Percentiles rank a stretch among this genome's conserved stretches.
phyloP scores from a whole-genome alignment of 495 filamentous ascomycete genomes.

The Hyaloscypha bicolor region DNA sequence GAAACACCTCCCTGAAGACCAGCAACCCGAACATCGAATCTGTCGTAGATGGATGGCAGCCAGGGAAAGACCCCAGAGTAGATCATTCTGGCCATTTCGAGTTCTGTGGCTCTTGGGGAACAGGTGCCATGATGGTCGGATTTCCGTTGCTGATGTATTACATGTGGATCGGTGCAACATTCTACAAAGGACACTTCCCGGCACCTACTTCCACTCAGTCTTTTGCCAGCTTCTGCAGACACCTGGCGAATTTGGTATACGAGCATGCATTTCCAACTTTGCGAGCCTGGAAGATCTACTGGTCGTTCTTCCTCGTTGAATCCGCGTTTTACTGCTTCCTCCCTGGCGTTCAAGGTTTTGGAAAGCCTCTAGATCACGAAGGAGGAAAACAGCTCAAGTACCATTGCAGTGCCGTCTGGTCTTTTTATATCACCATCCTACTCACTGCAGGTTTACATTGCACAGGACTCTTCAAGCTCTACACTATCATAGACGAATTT shows the following conservation, averaged over 20 bases:
- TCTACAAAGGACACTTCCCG: conserved; percentile 84
- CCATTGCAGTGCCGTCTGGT: conserved; percentile 87
- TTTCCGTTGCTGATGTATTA: conserved; percentile 97
- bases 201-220: conserved; percentile 63
- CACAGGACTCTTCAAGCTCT: conserved; percentile 82
- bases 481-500: conserved; percentile 94
- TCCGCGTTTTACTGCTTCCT: conserved; percentile 77
- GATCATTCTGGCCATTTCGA: conserved; percentile 83
- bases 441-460: conserved; percentile 70
- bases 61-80: conserved; percentile 72
- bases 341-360: conserved; percentile 80
- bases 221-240: conserved; percentile 63
- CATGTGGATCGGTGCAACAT: conserved; percentile 95
- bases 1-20: neutral
- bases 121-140: conserved; percentile 81
- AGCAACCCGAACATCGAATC: neutral
- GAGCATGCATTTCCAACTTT: conserved; percentile 77
- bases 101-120: conserved; percentile 82
- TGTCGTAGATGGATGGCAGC: conserved; percentile 66
- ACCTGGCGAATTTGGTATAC: conserved; percentile 70
- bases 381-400: conserved; percentile 83
- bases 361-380: conserved; percentile 82
- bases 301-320: conserved; percentile 86
- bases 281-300: conserved; percentile 90
- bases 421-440: conserved; percentile 82